Evolutionary conservation across 208 protist species (phyloP), one percentile per base, ranked within the genome.

Genomic region (Endotrypanum monterogeii): DNA sequence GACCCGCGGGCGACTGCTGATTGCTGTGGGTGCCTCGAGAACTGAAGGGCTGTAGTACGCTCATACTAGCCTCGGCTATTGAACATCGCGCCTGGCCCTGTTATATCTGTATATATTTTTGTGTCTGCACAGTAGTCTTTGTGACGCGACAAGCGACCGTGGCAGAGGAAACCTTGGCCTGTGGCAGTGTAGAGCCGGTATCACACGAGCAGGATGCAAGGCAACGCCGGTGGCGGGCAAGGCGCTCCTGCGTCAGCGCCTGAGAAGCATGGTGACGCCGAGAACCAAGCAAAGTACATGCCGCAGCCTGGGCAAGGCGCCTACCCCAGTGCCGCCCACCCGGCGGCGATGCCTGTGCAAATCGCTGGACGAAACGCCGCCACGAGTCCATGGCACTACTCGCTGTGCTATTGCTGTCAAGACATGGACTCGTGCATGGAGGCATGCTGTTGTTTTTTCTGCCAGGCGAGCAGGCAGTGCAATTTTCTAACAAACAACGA

Each of bases 401-500:
- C 71, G 4, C 72, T 88, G 2, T 88, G 71, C 55, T 74, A 73
- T 11, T 83, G 50, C 37, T 88, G 83, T 32, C 4, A 65, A 0
- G 76, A 84, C 46, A 79, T 75, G 48, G 73, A 84, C 73, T 84
- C 83, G 5, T 88, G 79, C 54, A 39, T 58, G 16, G 83, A 88
- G 78, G 35, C 83, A 7, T 85, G 73, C 14, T 80, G 66, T 48
- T 88, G 83, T 76, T 48, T 71, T 9, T 69, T 60, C n/a, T 88
- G 79, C 70, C 85, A 87, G 75, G 61, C 83, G 48, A 83, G 76
- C 50, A 72, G 83, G 16, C 83, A 88, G 71, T 83, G 76, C 69
- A 88, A 88, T 63, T 85, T 88, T 80, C 37, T 88, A 2, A 35
- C 65, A 51, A 32, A 56, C 48, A 72, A 66, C 60, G 41, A 32